Percentiles rank a stretch among this genome's conserved stretches.
These are phyloP conservation scores for Paramecium bursaria DNA, from an alignment of 73 alveolate species.

Conservation along the genomic window DNA sequence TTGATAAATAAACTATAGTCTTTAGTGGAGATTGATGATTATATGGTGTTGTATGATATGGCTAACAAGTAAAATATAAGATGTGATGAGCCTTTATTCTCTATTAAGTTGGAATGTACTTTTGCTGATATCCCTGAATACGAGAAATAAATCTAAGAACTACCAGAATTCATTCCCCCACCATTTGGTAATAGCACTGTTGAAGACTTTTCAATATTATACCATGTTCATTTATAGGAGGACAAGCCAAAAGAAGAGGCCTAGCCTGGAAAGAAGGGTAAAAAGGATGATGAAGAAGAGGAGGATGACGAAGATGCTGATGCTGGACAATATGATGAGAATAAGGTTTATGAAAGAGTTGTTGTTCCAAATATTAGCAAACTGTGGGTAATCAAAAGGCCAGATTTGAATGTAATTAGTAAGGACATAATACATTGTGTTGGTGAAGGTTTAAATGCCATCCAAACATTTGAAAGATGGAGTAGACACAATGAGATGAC, in stretches of 20 bases:
- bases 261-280: conserved; percentile 55
- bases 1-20: conserved; percentile 57
- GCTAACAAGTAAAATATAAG: conserved; percentile 61
- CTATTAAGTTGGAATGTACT: conserved; percentile 70
- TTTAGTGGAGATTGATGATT: conserved; percentile 56
- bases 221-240: conserved; percentile 75
- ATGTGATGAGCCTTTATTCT: conserved; percentile 74
- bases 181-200: conserved; percentile 79
- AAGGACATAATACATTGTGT: conserved; percentile 67
- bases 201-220: conserved; percentile 73
- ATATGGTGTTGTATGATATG: conserved; percentile 59
- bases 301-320: conserved; percentile 71
- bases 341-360: conserved; percentile 53
- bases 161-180: conserved; percentile 79
- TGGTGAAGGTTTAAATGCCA: conserved; percentile 79
- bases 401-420: conserved; percentile 47
- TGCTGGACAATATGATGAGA: conserved; percentile 67
- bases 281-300: conserved; percentile 72
- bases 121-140: conserved; percentile 72
- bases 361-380: conserved; percentile 56
- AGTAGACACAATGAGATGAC: conserved; percentile 85
- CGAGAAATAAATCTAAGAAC: conserved; percentile 65
- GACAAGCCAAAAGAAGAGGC: conserved; percentile 66
- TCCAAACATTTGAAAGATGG: conserved; percentile 84
- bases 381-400: conserved; percentile 60